Evolutionary conservation across 345 rosid species (phyloP).

Genomic region (Murraya paniculata): DNA sequence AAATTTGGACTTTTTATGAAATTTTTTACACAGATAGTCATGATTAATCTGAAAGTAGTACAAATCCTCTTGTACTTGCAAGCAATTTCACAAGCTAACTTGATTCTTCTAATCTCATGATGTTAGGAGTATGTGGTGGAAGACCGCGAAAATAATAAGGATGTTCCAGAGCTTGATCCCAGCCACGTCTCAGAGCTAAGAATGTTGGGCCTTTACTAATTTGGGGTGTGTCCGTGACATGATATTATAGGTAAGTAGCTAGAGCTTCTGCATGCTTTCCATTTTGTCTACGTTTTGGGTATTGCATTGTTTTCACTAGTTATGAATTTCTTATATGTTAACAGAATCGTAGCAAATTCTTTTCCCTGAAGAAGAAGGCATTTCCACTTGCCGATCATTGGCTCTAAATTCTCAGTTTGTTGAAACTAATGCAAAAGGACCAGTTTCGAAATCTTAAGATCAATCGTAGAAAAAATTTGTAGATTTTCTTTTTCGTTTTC

Average conservation of each 20-base stretch:
- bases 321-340: neutral
- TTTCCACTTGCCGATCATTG: neutral
- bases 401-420: neutral
- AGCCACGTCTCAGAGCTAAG: conserved; percentile 85
- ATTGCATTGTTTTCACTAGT: neutral
- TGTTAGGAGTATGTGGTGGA: conserved; percentile 91
- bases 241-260: conserved; percentile 29
- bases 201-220: conserved; percentile 81
- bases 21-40: neutral
- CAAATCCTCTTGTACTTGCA: neutral
- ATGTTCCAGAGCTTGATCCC: conserved; percentile 78
- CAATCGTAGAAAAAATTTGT: neutral
- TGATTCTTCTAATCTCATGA: neutral
- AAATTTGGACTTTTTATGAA: neutral
- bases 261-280: neutral
- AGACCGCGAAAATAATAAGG: conserved; percentile 72
- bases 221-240: conserved; percentile 12
- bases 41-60: neutral
- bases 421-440: neutral
- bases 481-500: neutral
- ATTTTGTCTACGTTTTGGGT: neutral
- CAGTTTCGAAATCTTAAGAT: neutral
- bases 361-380: neutral
- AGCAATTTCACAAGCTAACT: neutral
- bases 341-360: neutral